phyloP scores from a whole-genome alignment of 2,329 filamentous ascomycete species.

The Aspergillus puulaauensis region DNA sequence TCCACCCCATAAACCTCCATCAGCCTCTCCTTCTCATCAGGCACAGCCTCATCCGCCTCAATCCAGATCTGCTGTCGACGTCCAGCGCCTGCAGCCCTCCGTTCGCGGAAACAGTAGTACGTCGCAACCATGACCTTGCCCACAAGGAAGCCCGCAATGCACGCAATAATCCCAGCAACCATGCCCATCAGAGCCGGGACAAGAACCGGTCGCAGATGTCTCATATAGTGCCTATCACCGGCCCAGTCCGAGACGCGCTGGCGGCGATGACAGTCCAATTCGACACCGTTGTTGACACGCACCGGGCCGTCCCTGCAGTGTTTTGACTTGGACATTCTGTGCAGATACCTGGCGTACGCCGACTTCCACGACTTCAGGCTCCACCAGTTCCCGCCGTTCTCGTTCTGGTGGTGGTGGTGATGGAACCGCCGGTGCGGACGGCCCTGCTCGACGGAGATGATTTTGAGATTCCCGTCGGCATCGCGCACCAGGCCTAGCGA shows the following conservation, averaged over 20 bases:
- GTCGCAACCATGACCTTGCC: slow-evolving; percentile 22
- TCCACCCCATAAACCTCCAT: no score
- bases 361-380: slow-evolving; percentile 26
- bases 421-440: slow-evolving; percentile 13
- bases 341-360: slow-evolving; percentile 21
- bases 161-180: slow-evolving; percentile 37
- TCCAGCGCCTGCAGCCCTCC: neutral
- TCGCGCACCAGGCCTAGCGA: slow-evolving; percentile 28
- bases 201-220: slow-evolving; percentile 35
- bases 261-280: neutral
- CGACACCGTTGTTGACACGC: neutral
- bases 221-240: slow-evolving; percentile 23
- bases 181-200: slow-evolving; percentile 41
- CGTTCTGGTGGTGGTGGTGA: neutral
- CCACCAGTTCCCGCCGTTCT: slow-evolving; percentile 12
- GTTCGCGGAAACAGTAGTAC: slow-evolving; percentile 11
- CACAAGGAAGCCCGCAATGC: slow-evolving; percentile 38
- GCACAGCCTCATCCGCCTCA: neutral
- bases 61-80: neutral
- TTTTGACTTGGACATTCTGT: neutral
- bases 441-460: slow-evolving; percentile 27
- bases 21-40: neutral
- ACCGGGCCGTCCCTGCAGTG: neutral
- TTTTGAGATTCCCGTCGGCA: slow-evolving; percentile 22
- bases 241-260: slow-evolving; percentile 22